phyloP scores from a whole-genome alignment of 1,284 basidiomycete genomes.

The Volvariella surrecta region DNA sequence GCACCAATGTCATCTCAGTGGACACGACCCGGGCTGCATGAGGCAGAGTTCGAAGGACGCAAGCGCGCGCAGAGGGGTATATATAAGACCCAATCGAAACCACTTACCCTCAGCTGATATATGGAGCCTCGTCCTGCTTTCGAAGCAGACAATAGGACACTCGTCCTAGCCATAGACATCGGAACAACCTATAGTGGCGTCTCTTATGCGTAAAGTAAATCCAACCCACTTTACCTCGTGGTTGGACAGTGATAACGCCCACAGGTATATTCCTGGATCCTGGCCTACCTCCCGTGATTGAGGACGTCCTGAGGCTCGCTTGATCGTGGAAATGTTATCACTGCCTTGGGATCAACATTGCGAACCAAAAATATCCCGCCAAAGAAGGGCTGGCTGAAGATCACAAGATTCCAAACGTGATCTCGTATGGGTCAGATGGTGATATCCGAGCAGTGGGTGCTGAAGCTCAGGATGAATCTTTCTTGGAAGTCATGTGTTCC shows the following conservation, averaged over 20 bases:
- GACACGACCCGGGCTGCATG: too few species aligned
- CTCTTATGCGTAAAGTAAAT: too few species aligned
- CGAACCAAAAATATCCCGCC: neutral
- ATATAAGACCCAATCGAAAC: too few species aligned
- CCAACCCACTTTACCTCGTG: too few species aligned
- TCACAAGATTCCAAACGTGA: neutral
- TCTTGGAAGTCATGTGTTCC: too few species aligned
- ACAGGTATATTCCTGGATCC: constrained; percentile 1
- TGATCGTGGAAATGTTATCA: neutral
- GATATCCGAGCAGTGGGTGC: neutral
- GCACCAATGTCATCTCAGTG: too few species aligned
- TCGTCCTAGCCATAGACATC: neutral
- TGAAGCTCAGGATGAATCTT: neutral
- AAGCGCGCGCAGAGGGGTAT: too few species aligned
- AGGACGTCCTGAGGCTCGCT: neutral
- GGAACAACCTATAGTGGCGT: constrained; percentile 1
- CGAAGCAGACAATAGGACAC: too few species aligned
- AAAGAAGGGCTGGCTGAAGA: neutral
- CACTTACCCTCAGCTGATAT: too few species aligned
- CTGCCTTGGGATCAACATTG: neutral
- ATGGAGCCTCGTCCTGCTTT: too few species aligned
- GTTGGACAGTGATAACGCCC: too few species aligned
- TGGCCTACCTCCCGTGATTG: neutral
- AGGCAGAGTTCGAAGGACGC: too few species aligned
- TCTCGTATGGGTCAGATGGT: neutral